Conservation (phyloP, 192 early-diverging fungal species). For the Allomyces macrogynus region DNA sequence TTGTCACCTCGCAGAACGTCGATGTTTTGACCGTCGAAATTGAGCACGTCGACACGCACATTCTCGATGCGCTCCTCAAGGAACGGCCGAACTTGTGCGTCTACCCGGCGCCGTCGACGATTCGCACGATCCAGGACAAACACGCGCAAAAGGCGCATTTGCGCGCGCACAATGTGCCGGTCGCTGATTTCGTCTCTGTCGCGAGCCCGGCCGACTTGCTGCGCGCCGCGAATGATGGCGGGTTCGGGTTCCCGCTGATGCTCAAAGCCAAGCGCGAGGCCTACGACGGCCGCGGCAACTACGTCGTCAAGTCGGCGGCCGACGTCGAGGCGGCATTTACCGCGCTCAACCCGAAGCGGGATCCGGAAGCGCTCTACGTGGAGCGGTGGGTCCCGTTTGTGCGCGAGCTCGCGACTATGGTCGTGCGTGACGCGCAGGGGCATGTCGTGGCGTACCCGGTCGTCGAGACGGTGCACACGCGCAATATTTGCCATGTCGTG, state of each 20-base stretch:
- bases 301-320: slow-evolving; percentile 48
- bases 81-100: slow-evolving; percentile 28
- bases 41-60: slow-evolving; percentile 71
- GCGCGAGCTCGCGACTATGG: slow-evolving; percentile 96
- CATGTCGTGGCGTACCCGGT: slow-evolving; percentile 69
- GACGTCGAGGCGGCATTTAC: slow-evolving; percentile 45
- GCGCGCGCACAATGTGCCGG: slow-evolving; percentile 36
- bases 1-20: slow-evolving; percentile 34
- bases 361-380: slow-evolving; percentile 54
- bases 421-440: slow-evolving; percentile 58
- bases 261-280: slow-evolving; percentile 84
- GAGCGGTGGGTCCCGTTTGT: slow-evolving; percentile 85
- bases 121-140: slow-evolving; percentile 91
- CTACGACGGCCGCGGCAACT: slow-evolving; percentile 92
- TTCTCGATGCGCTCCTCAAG: slow-evolving; percentile 36
- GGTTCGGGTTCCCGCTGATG: slow-evolving; percentile 85
- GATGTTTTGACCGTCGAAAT: slow-evolving; percentile 94
- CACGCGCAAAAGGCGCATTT: slow-evolving; percentile 73
- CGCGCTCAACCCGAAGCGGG: slow-evolving; percentile 28
- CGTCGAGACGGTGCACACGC: slow-evolving; percentile 91
- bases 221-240: slow-evolving; percentile 25
- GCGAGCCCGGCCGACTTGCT: slow-evolving; percentile 19
- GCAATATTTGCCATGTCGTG: slow-evolving; percentile 89
- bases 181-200: slow-evolving; percentile 33
- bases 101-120: slow-evolving; percentile 62